Percentiles rank a stretch among this genome's conserved stretches.
Conservation (phyloP, 2,329 filamentous ascomycete species). For the Diaporthe australafricana region DNA sequence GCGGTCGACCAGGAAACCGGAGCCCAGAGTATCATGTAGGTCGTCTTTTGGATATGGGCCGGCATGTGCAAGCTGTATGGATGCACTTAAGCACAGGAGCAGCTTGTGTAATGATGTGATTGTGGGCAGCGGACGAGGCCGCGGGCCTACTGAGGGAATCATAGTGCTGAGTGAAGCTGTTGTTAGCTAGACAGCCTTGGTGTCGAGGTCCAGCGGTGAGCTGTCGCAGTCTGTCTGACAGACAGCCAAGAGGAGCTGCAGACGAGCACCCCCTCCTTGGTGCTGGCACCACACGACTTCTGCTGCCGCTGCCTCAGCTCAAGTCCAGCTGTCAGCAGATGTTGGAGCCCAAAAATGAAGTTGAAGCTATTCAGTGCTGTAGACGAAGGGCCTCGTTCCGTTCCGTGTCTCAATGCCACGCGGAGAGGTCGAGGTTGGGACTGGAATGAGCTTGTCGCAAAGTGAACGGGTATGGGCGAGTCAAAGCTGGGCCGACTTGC, state of each 20-base stretch:
- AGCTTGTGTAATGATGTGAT: conserved; percentile 27
- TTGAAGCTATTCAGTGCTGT: not conserved
- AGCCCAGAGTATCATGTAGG: conserved; percentile 57
- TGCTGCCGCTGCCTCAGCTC: not conserved
- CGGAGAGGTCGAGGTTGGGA: not conserved
- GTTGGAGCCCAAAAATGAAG: not conserved
- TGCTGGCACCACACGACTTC: conserved; percentile 31
- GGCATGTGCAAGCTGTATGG: conserved; percentile 54
- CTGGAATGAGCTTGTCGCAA: conserved; percentile 18
- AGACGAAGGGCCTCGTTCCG: conserved; percentile 10
- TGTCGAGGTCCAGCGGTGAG: not conserved
- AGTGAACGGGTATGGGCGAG: not conserved
- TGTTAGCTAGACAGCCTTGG: not conserved
- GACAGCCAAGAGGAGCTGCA: conserved; percentile 31
- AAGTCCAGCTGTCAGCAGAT: not conserved
- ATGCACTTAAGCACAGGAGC: conserved; percentile 48
- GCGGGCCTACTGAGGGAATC: conserved; percentile 15
- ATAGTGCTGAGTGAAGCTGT: conserved; percentile 25
- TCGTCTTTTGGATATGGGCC: conserved; percentile 63
- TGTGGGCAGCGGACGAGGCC: conserved; percentile 20
- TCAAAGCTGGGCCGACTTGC: conserved; percentile 1
- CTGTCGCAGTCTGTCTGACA: conserved; percentile 14
- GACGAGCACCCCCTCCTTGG: conserved; percentile 31
- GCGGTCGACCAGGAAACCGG: conserved; percentile 62
- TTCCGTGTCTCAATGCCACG: conserved; percentile 33